These are phyloP conservation scores for Fomes fomentarius DNA, from an alignment of 1,284 basidiomycete species.

Conservation along the genomic window DNA sequence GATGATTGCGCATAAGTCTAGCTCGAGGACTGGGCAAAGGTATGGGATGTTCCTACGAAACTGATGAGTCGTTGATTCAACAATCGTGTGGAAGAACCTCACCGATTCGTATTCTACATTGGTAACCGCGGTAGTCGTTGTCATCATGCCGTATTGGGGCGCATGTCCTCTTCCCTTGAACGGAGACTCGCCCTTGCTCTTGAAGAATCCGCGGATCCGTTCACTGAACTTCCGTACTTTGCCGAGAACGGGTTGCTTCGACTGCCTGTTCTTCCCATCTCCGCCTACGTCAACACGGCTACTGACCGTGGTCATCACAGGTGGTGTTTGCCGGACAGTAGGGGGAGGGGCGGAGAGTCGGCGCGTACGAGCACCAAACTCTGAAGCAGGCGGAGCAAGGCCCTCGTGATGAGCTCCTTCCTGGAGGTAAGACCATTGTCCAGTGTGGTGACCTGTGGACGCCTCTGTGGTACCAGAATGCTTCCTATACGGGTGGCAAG, in stretches of 20 bases:
- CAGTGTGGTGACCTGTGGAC: constrained; percentile 3
- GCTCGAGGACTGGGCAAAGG: constrained; percentile 21
- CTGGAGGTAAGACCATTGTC: no score
- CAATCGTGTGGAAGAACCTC: no score
- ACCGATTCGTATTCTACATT: constrained; percentile 34
- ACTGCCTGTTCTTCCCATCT: not conserved
- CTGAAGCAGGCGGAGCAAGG: not conserved
- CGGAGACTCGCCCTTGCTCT: constrained; percentile 11
- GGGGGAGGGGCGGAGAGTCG: constrained; percentile 20
- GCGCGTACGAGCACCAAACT: constrained; percentile 7
- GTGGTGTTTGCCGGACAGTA: constrained; percentile 5
- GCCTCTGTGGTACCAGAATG: constrained; percentile 5
- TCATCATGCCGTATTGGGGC: constrained; percentile 25
- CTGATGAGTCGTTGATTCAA: no score
- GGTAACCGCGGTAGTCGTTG: constrained; percentile 30
- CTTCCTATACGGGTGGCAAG: constrained; percentile 3
- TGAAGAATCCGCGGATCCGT: constrained; percentile 33
- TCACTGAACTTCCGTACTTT: constrained; percentile 28
- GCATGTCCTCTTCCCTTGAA: constrained; percentile 3
- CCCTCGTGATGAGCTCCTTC: no score
- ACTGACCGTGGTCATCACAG: constrained; percentile 11
- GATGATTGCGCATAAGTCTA: constrained; percentile 20
- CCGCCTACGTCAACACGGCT: constrained; percentile 26
- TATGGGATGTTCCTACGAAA: constrained; percentile 32
- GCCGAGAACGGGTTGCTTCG: constrained; percentile 17